These are phyloP conservation scores for Mycena chlorophos DNA, from an alignment of 768 basidiomycete species.

Conservation along the genomic window DNA sequence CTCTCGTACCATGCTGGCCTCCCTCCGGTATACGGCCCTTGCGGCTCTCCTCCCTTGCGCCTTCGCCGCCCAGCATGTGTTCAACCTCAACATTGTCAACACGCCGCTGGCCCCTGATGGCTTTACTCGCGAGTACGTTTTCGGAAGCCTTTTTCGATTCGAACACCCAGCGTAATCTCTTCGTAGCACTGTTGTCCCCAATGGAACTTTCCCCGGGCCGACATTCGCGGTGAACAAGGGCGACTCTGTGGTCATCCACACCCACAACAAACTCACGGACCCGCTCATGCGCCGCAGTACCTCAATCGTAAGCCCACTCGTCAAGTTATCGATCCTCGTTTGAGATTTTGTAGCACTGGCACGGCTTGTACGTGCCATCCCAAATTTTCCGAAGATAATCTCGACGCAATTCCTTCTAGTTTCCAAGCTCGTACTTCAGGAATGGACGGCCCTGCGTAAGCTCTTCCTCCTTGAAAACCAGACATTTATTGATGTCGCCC, in stretches of 20 bases:
- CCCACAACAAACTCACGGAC: slow-evolving; percentile 29
- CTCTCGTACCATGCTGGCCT: not conserved
- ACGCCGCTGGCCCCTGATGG: slow-evolving; percentile 21
- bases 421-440: slow-evolving; percentile 37
- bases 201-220: slow-evolving; percentile 33
- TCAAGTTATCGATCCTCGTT: not conserved
- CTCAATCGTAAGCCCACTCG: slow-evolving; percentile 26
- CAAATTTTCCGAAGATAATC: no score
- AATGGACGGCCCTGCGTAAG: slow-evolving; percentile 38
- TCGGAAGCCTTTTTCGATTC: not conserved
- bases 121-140: slow-evolving; percentile 17
- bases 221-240: slow-evolving; percentile 26
- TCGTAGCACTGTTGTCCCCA: slow-evolving; percentile 28
- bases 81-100: slow-evolving; percentile 23
- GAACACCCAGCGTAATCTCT: not conserved
- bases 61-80: slow-evolving; percentile 6
- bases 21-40: not conserved
- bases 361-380: slow-evolving; percentile 25
- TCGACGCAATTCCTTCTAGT: not conserved
- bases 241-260: slow-evolving; percentile 31
- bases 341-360: slow-evolving; percentile 30
- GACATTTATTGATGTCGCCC: not conserved
- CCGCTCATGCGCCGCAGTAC: slow-evolving; percentile 33
- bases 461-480: slow-evolving; percentile 22
- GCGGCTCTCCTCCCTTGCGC: not conserved